Evolutionary conservation across 2,329 filamentous ascomycete genomes (phyloP).

Genomic region (Pseudogymnoascus destructans): DNA sequence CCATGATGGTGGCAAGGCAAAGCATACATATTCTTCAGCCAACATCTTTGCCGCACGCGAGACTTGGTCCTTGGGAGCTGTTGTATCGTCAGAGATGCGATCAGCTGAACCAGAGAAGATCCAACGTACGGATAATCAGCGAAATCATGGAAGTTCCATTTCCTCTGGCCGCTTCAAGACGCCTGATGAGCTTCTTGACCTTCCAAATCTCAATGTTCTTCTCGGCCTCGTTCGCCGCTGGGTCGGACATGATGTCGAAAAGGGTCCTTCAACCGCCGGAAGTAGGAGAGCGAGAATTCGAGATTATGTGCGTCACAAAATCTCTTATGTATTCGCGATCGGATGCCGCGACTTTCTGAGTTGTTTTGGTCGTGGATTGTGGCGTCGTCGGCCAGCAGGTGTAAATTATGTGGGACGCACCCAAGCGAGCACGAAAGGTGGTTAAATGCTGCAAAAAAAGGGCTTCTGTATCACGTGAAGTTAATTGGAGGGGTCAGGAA

Average conservation of each 20-base stretch:
- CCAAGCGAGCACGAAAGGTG: conserved; percentile 1
- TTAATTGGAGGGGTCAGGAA: conserved; percentile 6
- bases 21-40: conserved; percentile 95
- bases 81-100: conserved; percentile 20
- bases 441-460: conserved; percentile 9
- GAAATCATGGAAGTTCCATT: conserved; percentile 99
- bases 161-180: conserved; percentile 88
- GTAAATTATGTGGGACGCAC: conserved; percentile 6
- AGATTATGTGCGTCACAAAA: conserved; percentile 6
- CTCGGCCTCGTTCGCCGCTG: conserved; percentile 84
- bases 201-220: conserved; percentile 95
- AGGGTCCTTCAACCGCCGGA: conserved; percentile 6
- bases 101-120: conserved; percentile 16
- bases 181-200: conserved; percentile 99
- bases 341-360: conserved; percentile 5
- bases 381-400: conserved; percentile 2
- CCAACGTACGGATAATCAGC: conserved; percentile 77
- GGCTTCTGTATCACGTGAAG: conserved; percentile 3
- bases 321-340: conserved; percentile 3
- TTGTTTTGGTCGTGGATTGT: conserved; percentile 7
- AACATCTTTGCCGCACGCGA: conserved; percentile 97
- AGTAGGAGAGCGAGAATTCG: neutral
- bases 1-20: conserved; percentile 4
- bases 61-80: conserved; percentile 95
- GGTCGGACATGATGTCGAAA: conserved; percentile 63